These are phyloP conservation scores for Rhizophagus prolifer DNA, from an alignment of 192 early-diverging fungal species.

Conservation along the genomic window DNA sequence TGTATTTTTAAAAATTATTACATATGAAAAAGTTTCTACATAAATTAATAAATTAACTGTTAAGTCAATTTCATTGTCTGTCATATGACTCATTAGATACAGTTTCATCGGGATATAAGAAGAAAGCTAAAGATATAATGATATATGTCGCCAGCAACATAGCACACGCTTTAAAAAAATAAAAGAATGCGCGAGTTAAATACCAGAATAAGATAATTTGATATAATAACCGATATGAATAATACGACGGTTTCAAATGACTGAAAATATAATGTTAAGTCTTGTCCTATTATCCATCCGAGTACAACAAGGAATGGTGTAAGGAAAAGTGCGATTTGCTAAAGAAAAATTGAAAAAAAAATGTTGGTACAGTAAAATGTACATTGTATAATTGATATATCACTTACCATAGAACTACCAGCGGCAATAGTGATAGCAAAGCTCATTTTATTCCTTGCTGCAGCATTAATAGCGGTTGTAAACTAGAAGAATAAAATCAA, in stretches of 20 bases:
- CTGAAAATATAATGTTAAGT: constrained; percentile 82
- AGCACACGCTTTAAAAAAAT: constrained; percentile 39
- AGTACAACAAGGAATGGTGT: constrained; percentile 66
- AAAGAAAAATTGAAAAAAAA: not conserved
- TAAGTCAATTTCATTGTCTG: too few relatives aligned
- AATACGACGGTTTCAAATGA: constrained; percentile 79
- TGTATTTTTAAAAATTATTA: too few relatives aligned
- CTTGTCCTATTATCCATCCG: constrained; percentile 81
- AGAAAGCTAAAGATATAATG: constrained; percentile 85
- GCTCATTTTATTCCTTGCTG: constrained; percentile 90
- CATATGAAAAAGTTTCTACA: too few relatives aligned
- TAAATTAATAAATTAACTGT: too few relatives aligned
- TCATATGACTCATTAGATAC: too few relatives aligned
- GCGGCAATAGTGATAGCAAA: constrained; percentile 85
- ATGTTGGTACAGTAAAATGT: not conserved
- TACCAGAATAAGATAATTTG: constrained; percentile 69
- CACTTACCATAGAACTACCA: constrained; percentile 68
- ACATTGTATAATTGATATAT: too few relatives aligned
- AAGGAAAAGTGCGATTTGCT: constrained; percentile 84
- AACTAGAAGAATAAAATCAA: constrained; percentile 46
- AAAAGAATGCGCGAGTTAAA: not conserved
- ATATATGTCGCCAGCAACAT: constrained; percentile 80
- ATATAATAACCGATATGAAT: constrained; percentile 77
- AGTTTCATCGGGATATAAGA: constrained; percentile 55
- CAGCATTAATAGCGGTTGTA: constrained; percentile 78